Evolutionary conservation across 345 rosid genomes (phyloP).

Genomic region (Jatropha curcas): DNA sequence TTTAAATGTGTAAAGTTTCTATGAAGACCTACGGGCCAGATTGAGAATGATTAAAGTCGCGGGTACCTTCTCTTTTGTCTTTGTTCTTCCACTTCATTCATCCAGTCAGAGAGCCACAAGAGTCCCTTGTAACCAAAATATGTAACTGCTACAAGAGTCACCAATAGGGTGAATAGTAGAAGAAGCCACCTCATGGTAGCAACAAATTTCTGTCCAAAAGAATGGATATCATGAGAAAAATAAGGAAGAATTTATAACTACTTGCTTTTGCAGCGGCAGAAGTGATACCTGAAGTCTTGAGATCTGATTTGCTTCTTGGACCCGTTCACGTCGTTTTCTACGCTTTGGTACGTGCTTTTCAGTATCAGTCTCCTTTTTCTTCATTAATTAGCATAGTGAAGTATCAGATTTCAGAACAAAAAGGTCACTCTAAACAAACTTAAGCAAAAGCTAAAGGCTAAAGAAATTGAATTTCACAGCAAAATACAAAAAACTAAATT

Average conservation of each 20-base stretch:
- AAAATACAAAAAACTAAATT: not conserved
- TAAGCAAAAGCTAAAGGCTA: too few species aligned
- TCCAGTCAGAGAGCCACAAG: constrained; percentile 75
- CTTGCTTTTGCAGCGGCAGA: not conserved
- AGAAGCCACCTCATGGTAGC: constrained; percentile 46
- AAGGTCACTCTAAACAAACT: too few species aligned
- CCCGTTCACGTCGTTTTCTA: constrained; percentile 58
- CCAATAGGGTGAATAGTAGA: constrained; percentile 34
- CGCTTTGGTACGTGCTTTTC: constrained; percentile 58
- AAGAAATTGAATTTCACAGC: constrained; percentile 7
- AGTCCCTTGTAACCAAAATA: constrained; percentile 84
- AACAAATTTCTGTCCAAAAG: constrained; percentile 51
- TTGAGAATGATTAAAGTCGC: not conserved
- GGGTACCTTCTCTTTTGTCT: constrained; percentile 28
- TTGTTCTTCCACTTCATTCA: constrained; percentile 75
- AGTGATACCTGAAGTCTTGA: constrained; percentile 61
- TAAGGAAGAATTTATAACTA: not conserved
- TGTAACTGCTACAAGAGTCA: constrained; percentile 35
- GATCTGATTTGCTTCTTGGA: constrained; percentile 46
- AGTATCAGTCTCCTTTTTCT: constrained; percentile 58
- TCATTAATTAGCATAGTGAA: constrained; percentile 7
- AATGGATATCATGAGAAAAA: not conserved
- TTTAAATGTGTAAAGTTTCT: not conserved
- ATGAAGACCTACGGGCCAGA: not conserved
- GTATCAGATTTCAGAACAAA: constrained; percentile 14